Base-by-base conservation (phyloP, 2,329 filamentous ascomycete genomes). In the Pezicula neosporulosa region DNA sequence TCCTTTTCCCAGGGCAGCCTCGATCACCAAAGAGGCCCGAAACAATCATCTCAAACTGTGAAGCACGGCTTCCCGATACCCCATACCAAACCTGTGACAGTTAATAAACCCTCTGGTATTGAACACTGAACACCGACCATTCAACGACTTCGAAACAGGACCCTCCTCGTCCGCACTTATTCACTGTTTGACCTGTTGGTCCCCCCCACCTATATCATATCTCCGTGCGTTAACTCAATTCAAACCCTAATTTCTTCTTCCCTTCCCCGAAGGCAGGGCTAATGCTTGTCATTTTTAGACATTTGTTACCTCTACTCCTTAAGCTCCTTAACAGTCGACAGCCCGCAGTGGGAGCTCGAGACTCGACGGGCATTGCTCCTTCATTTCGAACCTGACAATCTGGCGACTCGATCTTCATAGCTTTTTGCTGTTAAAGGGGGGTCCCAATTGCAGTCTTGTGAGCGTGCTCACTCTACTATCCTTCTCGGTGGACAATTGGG, bases 381-480 rank as follows among this genome's bases (percentile, higher is more conserved):
- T 21, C 33, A 21, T 7, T 47, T 19, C 7, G 9, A 38, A 13
- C 6, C 8, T 24, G 18, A 37, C 19, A 16, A 24, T 13, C 19
- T 38, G 30, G 30, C 36, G 19, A 19, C 35, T 18, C 13, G 6
- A 19, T 16, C 12, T 42, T 16, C 24, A 13, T 9, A n/a, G 4
- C 10, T 8, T 21, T n/a, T 18, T 16, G 10, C n/a, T 27, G 21
- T 37, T 15, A 39, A 35, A 59, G 59, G 56, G 57, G 53, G 42
- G 50, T n/a, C 49, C 52, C 44, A 49, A 42, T 35, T 53, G 30
- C 30, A 47, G 50, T 5, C 19, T 54, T 42, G 57, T 58, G 57
- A 59, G 60, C 55, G 55, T 58, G 56, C 56, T 61, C 59, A 55
- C 54, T 33, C 38, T 52, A 50, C 50, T 49, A 50, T 54, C 42